Conservation (phyloP, 495 filamentous ascomycete genomes). For the Annulohypoxylon nitens region DNA sequence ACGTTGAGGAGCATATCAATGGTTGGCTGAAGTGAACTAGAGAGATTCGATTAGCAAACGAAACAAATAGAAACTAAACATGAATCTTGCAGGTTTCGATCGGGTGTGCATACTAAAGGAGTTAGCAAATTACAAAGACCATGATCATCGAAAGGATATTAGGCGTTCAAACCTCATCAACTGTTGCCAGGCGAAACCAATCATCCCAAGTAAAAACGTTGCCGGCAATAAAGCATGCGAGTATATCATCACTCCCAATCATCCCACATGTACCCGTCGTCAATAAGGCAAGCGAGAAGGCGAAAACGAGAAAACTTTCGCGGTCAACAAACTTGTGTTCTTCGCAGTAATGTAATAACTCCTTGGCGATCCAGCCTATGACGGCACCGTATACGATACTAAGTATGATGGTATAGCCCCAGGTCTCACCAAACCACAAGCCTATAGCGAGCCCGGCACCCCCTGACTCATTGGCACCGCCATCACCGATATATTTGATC, state of each 20-base stretch:
- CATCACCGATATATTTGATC: slow-evolving; percentile 77
- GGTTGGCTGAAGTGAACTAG: slow-evolving; percentile 82
- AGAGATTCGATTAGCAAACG: slow-evolving; percentile 23
- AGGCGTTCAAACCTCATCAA: slow-evolving; percentile 71
- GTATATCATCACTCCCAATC: slow-evolving; percentile 90
- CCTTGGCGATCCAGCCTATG: slow-evolving; percentile 84
- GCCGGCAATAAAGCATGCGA: slow-evolving; percentile 94
- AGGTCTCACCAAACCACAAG: slow-evolving; percentile 89
- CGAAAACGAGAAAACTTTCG: slow-evolving; percentile 88
- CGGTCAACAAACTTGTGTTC: slow-evolving; percentile 85
- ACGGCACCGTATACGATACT: slow-evolving; percentile 81
- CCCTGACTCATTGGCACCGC: slow-evolving; percentile 56
- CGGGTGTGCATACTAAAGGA: slow-evolving; percentile 33
- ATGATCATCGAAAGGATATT: neutral
- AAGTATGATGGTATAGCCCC: slow-evolving; percentile 84
- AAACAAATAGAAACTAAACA: too few species aligned
- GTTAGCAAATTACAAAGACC: slow-evolving; percentile 18
- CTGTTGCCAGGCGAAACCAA: slow-evolving; percentile 90
- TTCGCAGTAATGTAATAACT: slow-evolving; percentile 86
- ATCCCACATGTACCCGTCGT: slow-evolving; percentile 88
- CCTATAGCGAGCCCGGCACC: slow-evolving; percentile 79
- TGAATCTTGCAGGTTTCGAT: too few species aligned
- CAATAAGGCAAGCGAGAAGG: slow-evolving; percentile 71
- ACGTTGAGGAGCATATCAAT: slow-evolving; percentile 87
- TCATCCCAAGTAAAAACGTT: slow-evolving; percentile 93